Percentiles rank a stretch among this genome's conserved stretches.
phyloP scores from a whole-genome alignment of 495 filamentous ascomycete genomes.

The Aspergillus olivimuriae region DNA sequence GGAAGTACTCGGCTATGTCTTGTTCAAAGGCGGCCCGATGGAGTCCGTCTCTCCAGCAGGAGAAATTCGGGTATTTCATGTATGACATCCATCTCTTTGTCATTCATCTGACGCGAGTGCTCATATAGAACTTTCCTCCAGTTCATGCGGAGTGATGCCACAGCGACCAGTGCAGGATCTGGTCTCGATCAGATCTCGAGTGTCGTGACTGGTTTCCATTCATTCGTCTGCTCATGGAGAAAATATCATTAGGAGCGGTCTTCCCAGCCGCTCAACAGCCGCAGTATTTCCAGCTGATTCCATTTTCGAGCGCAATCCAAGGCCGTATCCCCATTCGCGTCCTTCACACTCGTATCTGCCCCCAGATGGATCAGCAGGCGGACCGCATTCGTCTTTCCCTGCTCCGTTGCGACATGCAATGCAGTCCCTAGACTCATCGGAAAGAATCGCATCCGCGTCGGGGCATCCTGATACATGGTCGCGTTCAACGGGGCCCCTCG shows the following conservation, averaged over 20 bases:
- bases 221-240: not conserved
- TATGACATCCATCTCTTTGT: no score
- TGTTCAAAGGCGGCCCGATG: no score
- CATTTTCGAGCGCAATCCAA: not conserved
- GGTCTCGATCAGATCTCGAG: no score
- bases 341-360: not conserved
- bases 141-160: no score
- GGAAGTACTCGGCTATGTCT: no score
- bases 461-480: constrained; percentile 11
- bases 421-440: constrained; percentile 11
- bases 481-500: constrained; percentile 13
- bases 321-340: not conserved
- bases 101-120: no score
- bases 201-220: not conserved
- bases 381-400: not conserved
- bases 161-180: no score
- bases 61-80: no score
- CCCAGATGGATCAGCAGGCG: not conserved
- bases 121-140: no score
- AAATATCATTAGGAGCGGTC: not conserved
- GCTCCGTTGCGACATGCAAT: constrained; percentile 11
- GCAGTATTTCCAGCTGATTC: not conserved
- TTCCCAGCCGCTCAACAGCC: not conserved
- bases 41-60: no score
- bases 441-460: constrained; percentile 9